phyloP scores from a whole-genome alignment of 441 rosid genomes.

The Mallotus japonicus region DNA sequence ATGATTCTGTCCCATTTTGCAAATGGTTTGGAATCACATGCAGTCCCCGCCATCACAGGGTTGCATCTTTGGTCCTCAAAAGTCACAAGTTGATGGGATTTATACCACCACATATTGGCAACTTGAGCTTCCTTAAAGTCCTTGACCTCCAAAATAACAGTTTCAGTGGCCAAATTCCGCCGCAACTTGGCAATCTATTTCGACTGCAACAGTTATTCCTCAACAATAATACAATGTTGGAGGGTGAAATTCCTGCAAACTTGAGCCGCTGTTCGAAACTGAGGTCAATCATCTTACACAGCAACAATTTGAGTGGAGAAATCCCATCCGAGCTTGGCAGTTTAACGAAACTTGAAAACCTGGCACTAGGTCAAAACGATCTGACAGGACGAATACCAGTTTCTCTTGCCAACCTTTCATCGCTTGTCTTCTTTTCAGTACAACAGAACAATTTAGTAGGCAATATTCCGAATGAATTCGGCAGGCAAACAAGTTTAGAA shows the following conservation, averaged over 20 bases:
- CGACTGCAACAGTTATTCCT: neutral
- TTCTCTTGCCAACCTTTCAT: too few species aligned
- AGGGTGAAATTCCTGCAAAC: conserved; percentile 9
- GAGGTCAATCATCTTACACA: neutral
- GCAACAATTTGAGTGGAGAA: neutral
- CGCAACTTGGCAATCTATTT: neutral
- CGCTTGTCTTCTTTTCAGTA: too few species aligned
- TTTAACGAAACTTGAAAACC: too few species aligned
- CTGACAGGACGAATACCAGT: neutral
- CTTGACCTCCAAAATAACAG: neutral
- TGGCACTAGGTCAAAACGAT: neutral
- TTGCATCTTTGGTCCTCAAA: too few species aligned
- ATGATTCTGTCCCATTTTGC: conserved; percentile 11
- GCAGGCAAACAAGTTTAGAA: neutral
- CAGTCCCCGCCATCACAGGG: neutral
- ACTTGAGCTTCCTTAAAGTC: neutral
- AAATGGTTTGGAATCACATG: conserved; percentile 7
- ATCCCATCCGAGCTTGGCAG: too few species aligned
- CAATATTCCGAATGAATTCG: conserved; percentile 1
- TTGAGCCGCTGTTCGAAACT: too few species aligned
- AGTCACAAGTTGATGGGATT: too few species aligned
- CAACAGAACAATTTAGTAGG: too few species aligned
- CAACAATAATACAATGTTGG: neutral
- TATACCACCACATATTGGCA: too few species aligned
- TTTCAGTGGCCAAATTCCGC: neutral